Conservation (phyloP, 257 asterid species). For the Lycium barbarum region DNA sequence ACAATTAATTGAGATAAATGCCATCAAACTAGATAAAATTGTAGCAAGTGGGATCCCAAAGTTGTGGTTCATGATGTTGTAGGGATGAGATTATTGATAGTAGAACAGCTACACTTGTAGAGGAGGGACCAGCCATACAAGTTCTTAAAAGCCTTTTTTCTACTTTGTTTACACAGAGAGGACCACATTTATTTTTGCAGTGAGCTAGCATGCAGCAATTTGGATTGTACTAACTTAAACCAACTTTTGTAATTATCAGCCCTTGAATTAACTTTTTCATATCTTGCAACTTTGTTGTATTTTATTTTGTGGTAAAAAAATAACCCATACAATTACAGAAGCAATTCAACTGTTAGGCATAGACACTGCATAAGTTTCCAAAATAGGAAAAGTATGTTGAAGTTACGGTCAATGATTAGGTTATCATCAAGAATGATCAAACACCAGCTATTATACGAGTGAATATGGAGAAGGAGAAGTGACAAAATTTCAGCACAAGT, state of each 20-base stretch:
- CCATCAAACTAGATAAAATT: constrained; percentile 4
- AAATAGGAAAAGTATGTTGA: background rate
- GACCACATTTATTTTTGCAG: constrained; percentile 66
- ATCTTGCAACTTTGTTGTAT: background rate
- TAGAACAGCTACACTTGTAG: constrained; percentile 46
- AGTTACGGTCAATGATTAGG: background rate
- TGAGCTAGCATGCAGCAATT: constrained; percentile 46
- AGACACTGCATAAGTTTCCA: constrained; percentile 15
- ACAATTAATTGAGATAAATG: constrained; percentile 5
- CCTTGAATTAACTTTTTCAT: background rate
- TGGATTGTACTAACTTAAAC: constrained; percentile 13
- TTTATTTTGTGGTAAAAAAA: no score
- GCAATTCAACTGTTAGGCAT: constrained; percentile 3
- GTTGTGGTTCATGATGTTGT: constrained; percentile 43
- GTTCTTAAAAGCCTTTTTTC: constrained; percentile 57
- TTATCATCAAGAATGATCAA: constrained; percentile 3
- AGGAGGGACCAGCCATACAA: constrained; percentile 69
- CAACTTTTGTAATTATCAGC: background rate
- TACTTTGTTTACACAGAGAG: constrained; percentile 51
- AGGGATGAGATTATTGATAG: constrained; percentile 54
- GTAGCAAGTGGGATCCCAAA: constrained; percentile 33
- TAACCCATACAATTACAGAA: background rate
- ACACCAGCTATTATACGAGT: background rate
- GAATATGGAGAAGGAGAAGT: no score
- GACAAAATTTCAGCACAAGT: no score